Percentiles rank a stretch among this genome's conserved stretches.
Evolutionary conservation across 768 basidiomycete genomes (phyloP).

Genomic region (Lentinula guzmanii): DNA sequence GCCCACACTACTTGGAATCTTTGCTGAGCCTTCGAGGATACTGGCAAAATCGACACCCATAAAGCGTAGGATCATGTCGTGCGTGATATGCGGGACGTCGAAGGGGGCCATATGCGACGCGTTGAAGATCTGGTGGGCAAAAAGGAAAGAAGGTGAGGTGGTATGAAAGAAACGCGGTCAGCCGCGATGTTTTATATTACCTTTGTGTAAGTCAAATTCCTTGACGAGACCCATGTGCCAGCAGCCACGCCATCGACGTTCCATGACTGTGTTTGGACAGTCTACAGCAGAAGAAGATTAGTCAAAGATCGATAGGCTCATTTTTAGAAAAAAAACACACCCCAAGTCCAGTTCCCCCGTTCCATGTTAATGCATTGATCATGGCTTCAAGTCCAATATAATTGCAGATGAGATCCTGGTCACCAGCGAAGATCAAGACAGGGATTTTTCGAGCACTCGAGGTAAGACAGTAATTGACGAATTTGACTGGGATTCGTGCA

Average conservation of each 20-base stretch:
- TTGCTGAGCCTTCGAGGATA: slow-evolving; percentile 74
- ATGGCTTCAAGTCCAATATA: slow-evolving; percentile 85
- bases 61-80: slow-evolving; percentile 99
- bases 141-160: background rate
- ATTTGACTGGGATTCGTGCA: slow-evolving; percentile 49
- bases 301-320: background rate
- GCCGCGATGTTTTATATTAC: slow-evolving; percentile 28
- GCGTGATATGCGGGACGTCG: slow-evolving; percentile 81
- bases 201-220: slow-evolving; percentile 92
- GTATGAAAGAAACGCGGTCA: background rate
- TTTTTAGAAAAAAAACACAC: slow-evolving; percentile 37
- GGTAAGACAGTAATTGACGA: slow-evolving; percentile 79
- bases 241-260: slow-evolving; percentile 68
- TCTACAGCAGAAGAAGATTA: slow-evolving; percentile 28
- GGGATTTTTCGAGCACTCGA: slow-evolving; percentile 70
- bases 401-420: slow-evolving; percentile 96
- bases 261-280: slow-evolving; percentile 68
- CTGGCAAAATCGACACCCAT: slow-evolving; percentile 87
- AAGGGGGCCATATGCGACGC: slow-evolving; percentile 95
- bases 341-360: slow-evolving; percentile 75
- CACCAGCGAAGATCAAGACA: slow-evolving; percentile 89
- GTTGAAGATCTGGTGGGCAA: slow-evolving; percentile 70
- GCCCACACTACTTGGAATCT: slow-evolving; percentile 78
- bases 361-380: slow-evolving; percentile 83
- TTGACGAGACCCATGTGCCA: slow-evolving; percentile 85